phyloP scores from a whole-genome alignment of 345 rosid genomes.

The Reutealis trisperma region DNA sequence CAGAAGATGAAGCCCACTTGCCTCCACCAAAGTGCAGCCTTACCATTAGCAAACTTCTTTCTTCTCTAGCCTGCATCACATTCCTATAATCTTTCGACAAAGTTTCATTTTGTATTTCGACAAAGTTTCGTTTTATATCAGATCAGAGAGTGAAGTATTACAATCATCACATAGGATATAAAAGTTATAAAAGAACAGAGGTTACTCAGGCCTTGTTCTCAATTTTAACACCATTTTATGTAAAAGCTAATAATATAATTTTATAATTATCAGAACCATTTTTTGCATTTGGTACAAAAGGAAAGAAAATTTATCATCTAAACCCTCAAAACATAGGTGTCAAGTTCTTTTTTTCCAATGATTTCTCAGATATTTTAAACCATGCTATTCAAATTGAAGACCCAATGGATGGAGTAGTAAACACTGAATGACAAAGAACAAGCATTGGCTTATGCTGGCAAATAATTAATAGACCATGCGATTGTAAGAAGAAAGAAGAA shows the following conservation, averaged over 20 bases:
- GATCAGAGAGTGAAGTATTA: neutral
- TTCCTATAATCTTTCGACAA: neutral
- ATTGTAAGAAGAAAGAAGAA: neutral
- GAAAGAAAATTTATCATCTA: neutral
- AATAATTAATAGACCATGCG: neutral
- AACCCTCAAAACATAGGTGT: neutral
- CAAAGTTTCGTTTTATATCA: neutral
- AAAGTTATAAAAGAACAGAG: neutral
- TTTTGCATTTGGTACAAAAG: neutral
- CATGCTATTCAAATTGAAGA: neutral
- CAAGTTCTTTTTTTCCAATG: neutral
- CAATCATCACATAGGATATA: neutral
- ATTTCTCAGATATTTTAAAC: neutral
- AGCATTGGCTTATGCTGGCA: neutral
- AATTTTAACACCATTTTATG: neutral
- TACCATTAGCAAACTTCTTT: neutral
- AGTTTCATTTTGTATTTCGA: neutral
- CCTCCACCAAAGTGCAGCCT: neutral
- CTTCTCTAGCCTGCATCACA: neutral
- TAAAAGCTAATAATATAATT: neutral
- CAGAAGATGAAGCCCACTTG: neutral
- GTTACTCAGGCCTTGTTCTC: neutral
- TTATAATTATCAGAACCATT: neutral
- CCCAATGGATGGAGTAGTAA: neutral
- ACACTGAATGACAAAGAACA: neutral